These are phyloP conservation scores for Aegilops tauschii DNA, from an alignment of 176 grass and related monocot genomes.

Conservation along the genomic window DNA sequence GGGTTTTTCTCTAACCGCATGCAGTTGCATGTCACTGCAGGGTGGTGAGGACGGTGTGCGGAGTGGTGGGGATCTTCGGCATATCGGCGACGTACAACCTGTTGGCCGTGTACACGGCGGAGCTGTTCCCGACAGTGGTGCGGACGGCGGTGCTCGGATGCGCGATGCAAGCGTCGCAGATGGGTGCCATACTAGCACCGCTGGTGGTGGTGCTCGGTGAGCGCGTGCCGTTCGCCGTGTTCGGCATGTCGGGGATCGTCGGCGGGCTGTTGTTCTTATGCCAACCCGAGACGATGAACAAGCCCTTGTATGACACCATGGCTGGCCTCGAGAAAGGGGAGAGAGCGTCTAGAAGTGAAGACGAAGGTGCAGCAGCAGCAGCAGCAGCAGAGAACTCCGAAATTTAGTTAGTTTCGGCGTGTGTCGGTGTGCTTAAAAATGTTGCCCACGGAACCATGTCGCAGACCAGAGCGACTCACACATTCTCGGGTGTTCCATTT, in stretches of 20 bases:
- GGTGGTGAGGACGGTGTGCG: constrained; percentile 57
- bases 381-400: too few species aligned
- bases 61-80: constrained; percentile 74
- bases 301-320: constrained; percentile 82
- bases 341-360: not conserved
- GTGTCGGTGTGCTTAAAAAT: too few species aligned
- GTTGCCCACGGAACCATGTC: too few species aligned
- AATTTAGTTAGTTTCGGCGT: too few species aligned
- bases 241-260: constrained; percentile 52
- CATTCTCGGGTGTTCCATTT: too few species aligned
- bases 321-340: constrained; percentile 66
- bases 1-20: not conserved
- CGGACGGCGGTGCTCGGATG: constrained; percentile 74
- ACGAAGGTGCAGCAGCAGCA: too few species aligned
- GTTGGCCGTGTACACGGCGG: constrained; percentile 76
- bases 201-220: constrained; percentile 71
- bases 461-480: too few species aligned
- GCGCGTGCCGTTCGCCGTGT: constrained; percentile 65
- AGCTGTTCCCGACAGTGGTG: constrained; percentile 93
- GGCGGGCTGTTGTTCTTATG: constrained; percentile 51
- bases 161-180: constrained; percentile 54
- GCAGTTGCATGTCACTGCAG: not conserved
- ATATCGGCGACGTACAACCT: constrained; percentile 86
- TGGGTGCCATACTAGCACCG: constrained; percentile 75
- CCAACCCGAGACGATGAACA: constrained; percentile 85